Evolutionary conservation across 768 basidiomycete species (phyloP).

Genomic region (Aureoboletus auriporus): DNA sequence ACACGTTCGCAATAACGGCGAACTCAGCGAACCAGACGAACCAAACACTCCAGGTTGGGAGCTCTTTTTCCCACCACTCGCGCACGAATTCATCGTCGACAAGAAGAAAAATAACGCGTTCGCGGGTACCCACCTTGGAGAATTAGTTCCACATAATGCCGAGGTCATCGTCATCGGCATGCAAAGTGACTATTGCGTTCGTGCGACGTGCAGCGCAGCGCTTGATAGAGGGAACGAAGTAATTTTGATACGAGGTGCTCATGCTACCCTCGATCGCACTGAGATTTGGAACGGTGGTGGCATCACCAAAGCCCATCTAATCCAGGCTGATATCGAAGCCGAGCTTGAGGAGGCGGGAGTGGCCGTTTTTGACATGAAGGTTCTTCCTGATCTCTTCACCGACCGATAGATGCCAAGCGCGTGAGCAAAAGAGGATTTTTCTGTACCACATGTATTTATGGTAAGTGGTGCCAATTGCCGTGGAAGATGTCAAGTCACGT

Average conservation of each 20-base stretch:
- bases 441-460: not conserved
- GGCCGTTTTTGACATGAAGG: constrained; percentile 61
- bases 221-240: constrained; percentile 64
- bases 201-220: constrained; percentile 56
- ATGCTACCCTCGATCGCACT: constrained; percentile 63
- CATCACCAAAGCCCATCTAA: constrained; percentile 45
- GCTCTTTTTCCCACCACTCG: constrained; percentile 50
- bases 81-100: constrained; percentile 54
- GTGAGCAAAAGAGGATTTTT: too few relatives aligned
- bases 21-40: constrained; percentile 58
- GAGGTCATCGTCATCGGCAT: constrained; percentile 65
- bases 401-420: constrained; percentile 36
- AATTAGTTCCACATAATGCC: constrained; percentile 47
- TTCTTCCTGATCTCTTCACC: constrained; percentile 54
- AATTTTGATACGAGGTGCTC: constrained; percentile 57
- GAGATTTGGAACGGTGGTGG: constrained; percentile 59
- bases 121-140: constrained; percentile 49
- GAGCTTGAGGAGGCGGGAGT: constrained; percentile 71
- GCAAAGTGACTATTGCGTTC: constrained; percentile 62
- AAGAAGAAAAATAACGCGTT: constrained; percentile 73
- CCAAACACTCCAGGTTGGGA: constrained; percentile 55
- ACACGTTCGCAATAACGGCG: constrained; percentile 66
- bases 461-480: constrained; percentile 6
- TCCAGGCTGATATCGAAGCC: constrained; percentile 59
- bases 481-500: not conserved